Base-by-base conservation (phyloP, 176 grass and related monocot genomes). In the Pharus latifolius region DNA sequence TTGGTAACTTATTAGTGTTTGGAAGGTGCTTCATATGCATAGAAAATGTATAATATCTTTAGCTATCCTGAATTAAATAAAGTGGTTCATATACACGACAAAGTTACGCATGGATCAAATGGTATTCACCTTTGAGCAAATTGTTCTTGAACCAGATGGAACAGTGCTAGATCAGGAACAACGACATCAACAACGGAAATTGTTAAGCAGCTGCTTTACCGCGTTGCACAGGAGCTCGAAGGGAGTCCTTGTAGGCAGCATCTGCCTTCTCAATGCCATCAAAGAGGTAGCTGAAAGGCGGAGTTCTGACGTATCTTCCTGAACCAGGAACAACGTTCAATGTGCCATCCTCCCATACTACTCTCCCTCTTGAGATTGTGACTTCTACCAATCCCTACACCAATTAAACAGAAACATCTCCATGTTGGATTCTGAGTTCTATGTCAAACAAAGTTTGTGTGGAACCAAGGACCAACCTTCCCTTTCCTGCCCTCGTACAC, bases 341-440 rank as follows among this genome's bases (percentile, higher is more conserved):
- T 30, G 65, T 66, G 2, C 78, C 84, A 51, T 94, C 83, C 51
- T 99, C 87, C 87, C 87, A 99, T 28, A 99, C 90, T 34, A 99
- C 82, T 67, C 35, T 86, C 0, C 90, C 95, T 60, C 84, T 77
- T 63, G 90, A 99, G 72, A 99, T 88, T 5, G 90, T 99, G 11
- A 88, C 55, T 67, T 99, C 95, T 28, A 99, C 90, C 83, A 88
- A 83, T 78, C 95, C 95, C 90, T 99, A 78, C 14, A 80, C 3
- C 28, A 65, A 38, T 60, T 16, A 3, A 29, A 10, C 27, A 56
- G 17, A 58, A 52, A 75, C n/a, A 23, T 20, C 0, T 63, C 48
- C 16, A 44, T 12, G 46, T 68, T 58, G 27, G 54, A 61, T 76
- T 41, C 0, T n/a, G 10, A 83, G 12, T 45, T 34, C 11, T 40